These are phyloP conservation scores for Pyrenula massariospora DNA, from an alignment of 495 filamentous ascomycete genomes.

Conservation along the genomic window DNA sequence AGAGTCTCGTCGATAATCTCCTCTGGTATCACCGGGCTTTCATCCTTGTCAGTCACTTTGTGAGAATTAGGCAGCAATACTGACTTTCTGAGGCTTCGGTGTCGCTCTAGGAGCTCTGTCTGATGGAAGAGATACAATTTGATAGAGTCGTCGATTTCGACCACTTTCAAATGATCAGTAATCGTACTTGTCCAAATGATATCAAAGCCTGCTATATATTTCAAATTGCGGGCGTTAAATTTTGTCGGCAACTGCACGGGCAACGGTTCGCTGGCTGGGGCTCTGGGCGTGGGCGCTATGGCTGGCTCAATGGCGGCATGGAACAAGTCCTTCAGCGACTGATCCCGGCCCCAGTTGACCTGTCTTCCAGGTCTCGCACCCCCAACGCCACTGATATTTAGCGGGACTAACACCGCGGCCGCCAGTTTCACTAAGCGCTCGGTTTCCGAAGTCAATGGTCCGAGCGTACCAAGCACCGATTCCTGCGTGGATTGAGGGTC, in stretches of 20 bases:
- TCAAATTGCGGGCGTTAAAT: constrained; percentile 5
- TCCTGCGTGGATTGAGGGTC: neutral
- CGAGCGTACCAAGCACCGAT: neutral
- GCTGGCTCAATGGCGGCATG: neutral
- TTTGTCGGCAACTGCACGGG: constrained; percentile 2
- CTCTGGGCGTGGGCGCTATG: neutral
- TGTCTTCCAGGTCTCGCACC: neutral
- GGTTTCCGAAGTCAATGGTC: neutral
- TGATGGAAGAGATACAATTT: constrained; percentile 5
- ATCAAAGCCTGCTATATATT: constrained; percentile 6
- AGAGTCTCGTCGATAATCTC: constrained; percentile 13
- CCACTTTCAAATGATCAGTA: constrained; percentile 5
- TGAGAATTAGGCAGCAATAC: neutral
- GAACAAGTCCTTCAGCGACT: constrained; percentile 6
- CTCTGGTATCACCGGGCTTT: constrained; percentile 3
- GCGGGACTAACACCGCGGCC: neutral
- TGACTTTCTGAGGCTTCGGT: neutral
- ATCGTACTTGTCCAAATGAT: constrained; percentile 7
- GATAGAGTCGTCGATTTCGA: constrained; percentile 1
- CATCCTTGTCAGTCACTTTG: neutral
- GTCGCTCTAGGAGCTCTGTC: constrained; percentile 2
- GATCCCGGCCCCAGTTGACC: constrained; percentile 1
- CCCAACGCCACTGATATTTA: neutral
- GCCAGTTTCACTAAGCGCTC: neutral
- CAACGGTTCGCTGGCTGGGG: neutral